These are phyloP conservation scores for Zygoascus ofunaensis DNA, from an alignment of 805 yeast species.

Conservation along the genomic window DNA sequence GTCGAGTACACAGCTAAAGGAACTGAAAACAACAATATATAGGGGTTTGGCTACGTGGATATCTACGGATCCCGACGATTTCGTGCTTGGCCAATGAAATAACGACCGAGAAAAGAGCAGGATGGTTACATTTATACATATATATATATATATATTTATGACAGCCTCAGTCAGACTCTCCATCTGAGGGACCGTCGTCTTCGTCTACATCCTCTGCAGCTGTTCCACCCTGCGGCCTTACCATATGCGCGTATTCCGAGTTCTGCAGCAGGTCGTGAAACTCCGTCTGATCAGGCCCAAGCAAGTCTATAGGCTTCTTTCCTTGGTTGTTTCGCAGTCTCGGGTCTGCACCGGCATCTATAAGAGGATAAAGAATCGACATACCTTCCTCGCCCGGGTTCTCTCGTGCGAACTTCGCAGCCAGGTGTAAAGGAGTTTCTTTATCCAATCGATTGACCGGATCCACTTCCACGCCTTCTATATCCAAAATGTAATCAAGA, in stretches of 20 bases:
- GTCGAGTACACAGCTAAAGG: neutral
- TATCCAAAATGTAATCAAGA: conserved; percentile 70
- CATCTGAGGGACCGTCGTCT: conserved; percentile 12
- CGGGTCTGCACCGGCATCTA: conserved; percentile 90
- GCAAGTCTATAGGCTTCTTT: conserved; percentile 67
- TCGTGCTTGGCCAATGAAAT: no score
- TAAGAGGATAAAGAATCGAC: conserved; percentile 65
- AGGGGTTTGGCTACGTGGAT: conserved; percentile 2
- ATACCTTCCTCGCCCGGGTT: conserved; percentile 85
- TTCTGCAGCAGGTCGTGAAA: conserved; percentile 60
- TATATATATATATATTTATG: neutral
- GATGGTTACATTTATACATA: conserved; percentile 6
- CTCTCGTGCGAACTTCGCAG: conserved; percentile 63
- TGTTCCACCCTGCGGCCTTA: conserved; percentile 20
- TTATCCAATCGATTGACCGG: conserved; percentile 63
- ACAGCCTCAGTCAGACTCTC: conserved; percentile 7
- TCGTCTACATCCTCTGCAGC: conserved; percentile 20
- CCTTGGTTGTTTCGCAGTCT: conserved; percentile 46
- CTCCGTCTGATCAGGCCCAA: conserved; percentile 43
- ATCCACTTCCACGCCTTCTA: conserved; percentile 85
- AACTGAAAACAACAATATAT: conserved; percentile 4
- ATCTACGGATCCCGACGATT: neutral
- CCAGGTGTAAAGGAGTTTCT: conserved; percentile 83
- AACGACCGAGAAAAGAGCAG: neutral
- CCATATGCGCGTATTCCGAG: conserved; percentile 61